Evolutionary conservation across 164 flowering plant genomes (phyloP).

Genomic region (Umbellularia californica): DNA sequence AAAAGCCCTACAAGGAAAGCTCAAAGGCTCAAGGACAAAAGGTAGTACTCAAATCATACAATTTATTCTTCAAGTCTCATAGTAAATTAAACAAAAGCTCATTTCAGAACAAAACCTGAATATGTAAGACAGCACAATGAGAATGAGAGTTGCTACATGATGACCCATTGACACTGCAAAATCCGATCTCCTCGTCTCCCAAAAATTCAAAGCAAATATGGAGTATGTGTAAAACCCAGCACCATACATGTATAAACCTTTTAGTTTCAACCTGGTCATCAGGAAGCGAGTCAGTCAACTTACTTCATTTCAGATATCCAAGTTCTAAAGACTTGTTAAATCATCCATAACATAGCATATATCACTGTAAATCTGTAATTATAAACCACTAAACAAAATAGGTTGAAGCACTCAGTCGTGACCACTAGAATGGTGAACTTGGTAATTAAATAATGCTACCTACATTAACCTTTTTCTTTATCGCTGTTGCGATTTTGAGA

Average conservation of each 20-base stretch:
- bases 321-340: too few species aligned
- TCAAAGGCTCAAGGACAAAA: too few species aligned
- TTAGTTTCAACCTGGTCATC: conserved; percentile 66
- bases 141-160: conserved; percentile 75
- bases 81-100: neutral
- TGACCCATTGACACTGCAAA: conserved; percentile 94
- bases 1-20: too few species aligned
- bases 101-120: conserved; percentile 41
- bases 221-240: conserved; percentile 93
- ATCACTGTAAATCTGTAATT: too few species aligned
- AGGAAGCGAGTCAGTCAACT: conserved; percentile 12
- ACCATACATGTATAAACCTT: conserved; percentile 70
- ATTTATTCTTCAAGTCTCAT: neutral
- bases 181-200: conserved; percentile 98
- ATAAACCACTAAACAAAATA: too few species aligned
- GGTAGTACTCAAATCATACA: too few species aligned
- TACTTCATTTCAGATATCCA: neutral
- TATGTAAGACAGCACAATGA: conserved; percentile 77
- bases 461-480: too few species aligned
- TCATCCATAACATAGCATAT: too few species aligned
- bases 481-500: too few species aligned
- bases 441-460: too few species aligned
- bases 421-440: too few species aligned
- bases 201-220: conserved; percentile 82
- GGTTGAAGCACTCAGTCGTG: too few species aligned